phyloP scores from a whole-genome alignment of 192 early-diverging fungal species.

The Entomortierella chlamydospora region DNA sequence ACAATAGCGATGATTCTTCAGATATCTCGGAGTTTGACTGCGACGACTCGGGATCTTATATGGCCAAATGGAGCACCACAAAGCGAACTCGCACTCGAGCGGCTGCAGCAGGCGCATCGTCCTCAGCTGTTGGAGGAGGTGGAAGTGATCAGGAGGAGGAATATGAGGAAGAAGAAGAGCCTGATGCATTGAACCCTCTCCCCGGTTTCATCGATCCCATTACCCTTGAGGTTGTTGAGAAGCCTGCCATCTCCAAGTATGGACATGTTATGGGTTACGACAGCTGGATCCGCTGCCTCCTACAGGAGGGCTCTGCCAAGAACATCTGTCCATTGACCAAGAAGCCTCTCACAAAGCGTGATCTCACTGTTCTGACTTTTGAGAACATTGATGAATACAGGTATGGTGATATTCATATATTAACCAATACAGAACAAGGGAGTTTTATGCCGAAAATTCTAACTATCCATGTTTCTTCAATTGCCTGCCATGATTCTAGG shows the following conservation, averaged over 20 bases:
- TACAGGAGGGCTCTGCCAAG: constrained; percentile 79
- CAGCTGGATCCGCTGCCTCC: constrained; percentile 89
- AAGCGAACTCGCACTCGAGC: constrained; percentile 66
- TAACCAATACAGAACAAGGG: neutral
- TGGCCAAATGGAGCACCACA: constrained; percentile 71
- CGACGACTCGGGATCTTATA: constrained; percentile 78
- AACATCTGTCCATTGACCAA: constrained; percentile 96
- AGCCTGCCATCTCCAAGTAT: constrained; percentile 95
- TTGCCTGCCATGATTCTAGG: constrained; percentile 12
- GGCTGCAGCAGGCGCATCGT: constrained; percentile 16
- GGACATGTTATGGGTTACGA: constrained; percentile 93
- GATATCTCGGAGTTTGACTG: constrained; percentile 71
- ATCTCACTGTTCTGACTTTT: constrained; percentile 81
- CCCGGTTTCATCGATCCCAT: constrained; percentile 95
- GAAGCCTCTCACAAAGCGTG: constrained; percentile 91
- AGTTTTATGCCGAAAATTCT: neutral
- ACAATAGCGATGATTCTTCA: constrained; percentile 67
- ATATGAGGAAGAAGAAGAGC: constrained; percentile 56
- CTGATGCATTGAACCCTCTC: constrained; percentile 81
- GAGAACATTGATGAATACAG: constrained; percentile 88
- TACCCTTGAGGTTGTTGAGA: constrained; percentile 88
- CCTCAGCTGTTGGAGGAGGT: constrained; percentile 27
- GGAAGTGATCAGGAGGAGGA: constrained; percentile 56
- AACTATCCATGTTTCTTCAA: neutral
- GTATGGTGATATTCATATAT: constrained; percentile 9